Evolutionary conservation across 169 alveolate species (phyloP).

Genomic region (Plasmodium fragile): DNA sequence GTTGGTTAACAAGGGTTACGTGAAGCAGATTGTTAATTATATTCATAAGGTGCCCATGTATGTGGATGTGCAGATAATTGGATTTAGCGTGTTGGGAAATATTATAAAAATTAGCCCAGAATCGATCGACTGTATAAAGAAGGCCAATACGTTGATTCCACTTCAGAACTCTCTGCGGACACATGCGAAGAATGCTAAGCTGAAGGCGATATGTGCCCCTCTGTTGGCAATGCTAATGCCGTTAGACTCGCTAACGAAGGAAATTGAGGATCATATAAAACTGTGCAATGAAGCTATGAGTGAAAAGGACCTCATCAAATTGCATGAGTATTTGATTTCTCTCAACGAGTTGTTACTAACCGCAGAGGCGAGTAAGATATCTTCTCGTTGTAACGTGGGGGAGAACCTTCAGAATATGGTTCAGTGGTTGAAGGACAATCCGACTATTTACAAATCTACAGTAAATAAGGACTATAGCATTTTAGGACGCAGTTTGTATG

Average conservation of each 20-base stretch:
- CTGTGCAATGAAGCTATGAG: conserved; percentile 84
- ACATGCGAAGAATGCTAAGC: conserved; percentile 88
- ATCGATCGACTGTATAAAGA: conserved; percentile 78
- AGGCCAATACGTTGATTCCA: conserved; percentile 76
- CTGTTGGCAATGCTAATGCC: conserved; percentile 92
- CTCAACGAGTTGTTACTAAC: conserved; percentile 83
- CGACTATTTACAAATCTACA: conserved; percentile 43
- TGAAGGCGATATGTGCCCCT: conserved; percentile 90
- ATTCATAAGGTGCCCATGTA: conserved; percentile 90
- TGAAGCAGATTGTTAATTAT: conserved; percentile 86
- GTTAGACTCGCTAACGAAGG: conserved; percentile 90
- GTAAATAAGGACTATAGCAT: conserved; percentile 75
- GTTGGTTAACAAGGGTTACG: conserved; percentile 83
- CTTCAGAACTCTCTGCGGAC: conserved; percentile 89
- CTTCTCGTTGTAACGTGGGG: conserved; percentile 81
- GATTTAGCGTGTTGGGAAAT: conserved; percentile 87
- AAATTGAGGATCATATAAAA: conserved; percentile 86
- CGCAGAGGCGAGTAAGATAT: conserved; percentile 82
- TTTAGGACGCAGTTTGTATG: conserved; percentile 79
- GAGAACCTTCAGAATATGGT: conserved; percentile 48
- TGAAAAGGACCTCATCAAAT: conserved; percentile 76
- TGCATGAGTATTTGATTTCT: conserved; percentile 80
- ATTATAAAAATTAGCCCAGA: conserved; percentile 79
- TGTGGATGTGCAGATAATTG: conserved; percentile 88
- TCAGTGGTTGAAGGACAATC: conserved; percentile 72